A percentile compares a stretch with the other conserved stretches of the same genome.
Conservation (phyloP, 2,329 filamentous ascomycete genomes). For the Neonectria faginata region DNA sequence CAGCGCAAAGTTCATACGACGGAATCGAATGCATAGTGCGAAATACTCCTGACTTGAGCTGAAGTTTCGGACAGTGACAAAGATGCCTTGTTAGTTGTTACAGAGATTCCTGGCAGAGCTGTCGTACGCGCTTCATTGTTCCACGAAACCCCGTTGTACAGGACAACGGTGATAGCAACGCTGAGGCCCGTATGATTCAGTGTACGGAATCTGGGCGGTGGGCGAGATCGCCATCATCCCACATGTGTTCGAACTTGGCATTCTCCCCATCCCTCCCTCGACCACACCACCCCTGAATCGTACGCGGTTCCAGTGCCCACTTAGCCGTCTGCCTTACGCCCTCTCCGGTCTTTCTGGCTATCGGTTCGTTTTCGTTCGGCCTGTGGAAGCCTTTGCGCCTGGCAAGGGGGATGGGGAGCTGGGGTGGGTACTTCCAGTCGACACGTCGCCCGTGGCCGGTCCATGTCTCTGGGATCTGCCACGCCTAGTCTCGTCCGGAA, state of each 20-base stretch:
- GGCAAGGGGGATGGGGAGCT: constrained; percentile 16
- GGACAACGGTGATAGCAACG: not conserved
- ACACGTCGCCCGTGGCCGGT: constrained; percentile 17
- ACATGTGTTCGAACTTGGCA: constrained; percentile 4
- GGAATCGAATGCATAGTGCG: not conserved
- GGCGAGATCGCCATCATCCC: constrained; percentile 6
- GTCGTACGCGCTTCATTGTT: not conserved
- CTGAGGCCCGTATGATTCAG: not conserved
- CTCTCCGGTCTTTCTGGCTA: constrained; percentile 30
- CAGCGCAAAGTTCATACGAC: not conserved
- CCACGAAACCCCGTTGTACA: not conserved
- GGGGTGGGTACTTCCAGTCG: constrained; percentile 27
- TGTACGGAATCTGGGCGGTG: not conserved
- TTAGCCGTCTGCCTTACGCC: constrained; percentile 32
- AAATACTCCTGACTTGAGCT: not conserved
- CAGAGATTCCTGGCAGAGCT: not conserved
- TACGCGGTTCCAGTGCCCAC: constrained; percentile 29
- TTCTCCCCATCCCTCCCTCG: not conserved
- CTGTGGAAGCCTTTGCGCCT: constrained; percentile 26
- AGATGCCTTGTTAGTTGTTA: not conserved
- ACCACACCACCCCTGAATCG: constrained; percentile 15
- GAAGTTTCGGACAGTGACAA: not conserved
- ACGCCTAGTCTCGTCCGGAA: constrained; percentile 6
- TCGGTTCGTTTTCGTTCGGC: constrained; percentile 36
- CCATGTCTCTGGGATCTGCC: constrained; percentile 10